phyloP scores from a whole-genome alignment of 768 basidiomycete species.

The Psilocybe tampanensis region DNA sequence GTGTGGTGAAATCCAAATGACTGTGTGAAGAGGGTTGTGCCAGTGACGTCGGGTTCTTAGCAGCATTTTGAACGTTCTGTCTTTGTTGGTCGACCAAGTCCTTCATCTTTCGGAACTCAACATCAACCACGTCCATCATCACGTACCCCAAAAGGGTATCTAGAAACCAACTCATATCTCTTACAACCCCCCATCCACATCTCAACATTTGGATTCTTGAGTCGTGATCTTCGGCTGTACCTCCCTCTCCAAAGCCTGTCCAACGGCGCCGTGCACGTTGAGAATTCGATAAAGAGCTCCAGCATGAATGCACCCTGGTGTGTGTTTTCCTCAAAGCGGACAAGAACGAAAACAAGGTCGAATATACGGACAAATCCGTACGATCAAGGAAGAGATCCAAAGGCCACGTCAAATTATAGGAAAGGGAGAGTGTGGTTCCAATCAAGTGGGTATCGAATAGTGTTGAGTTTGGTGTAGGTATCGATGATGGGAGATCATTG shows the following conservation, averaged over 20 bases:
- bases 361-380: slow-evolving; percentile 74
- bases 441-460: slow-evolving; percentile 76
- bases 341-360: slow-evolving; percentile 78
- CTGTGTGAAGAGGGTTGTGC: slow-evolving; percentile 32
- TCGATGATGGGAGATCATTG: slow-evolving; percentile 38
- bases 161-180: slow-evolving; percentile 92
- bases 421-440: slow-evolving; percentile 73
- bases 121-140: slow-evolving; percentile 89
- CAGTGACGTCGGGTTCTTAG: slow-evolving; percentile 2
- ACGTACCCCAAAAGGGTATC: slow-evolving; percentile 83
- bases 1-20: slow-evolving; percentile 81
- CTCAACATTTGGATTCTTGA: slow-evolving; percentile 67
- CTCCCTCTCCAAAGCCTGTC: slow-evolving; percentile 88
- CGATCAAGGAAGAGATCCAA: slow-evolving; percentile 86
- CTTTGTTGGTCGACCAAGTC: slow-evolving; percentile 47
- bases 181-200: slow-evolving; percentile 84
- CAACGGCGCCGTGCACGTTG: slow-evolving; percentile 84
- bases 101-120: slow-evolving; percentile 77
- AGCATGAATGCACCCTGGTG: slow-evolving; percentile 75
- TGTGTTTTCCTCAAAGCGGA: slow-evolving; percentile 86
- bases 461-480: slow-evolving; percentile 39
- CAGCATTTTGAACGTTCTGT: slow-evolving; percentile 14
- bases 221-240: slow-evolving; percentile 70
- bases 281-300: slow-evolving; percentile 83
- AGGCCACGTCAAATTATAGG: slow-evolving; percentile 81